These are phyloP conservation scores for Lepidium campestre DNA, from an alignment of 441 rosid species.

Conservation along the genomic window DNA sequence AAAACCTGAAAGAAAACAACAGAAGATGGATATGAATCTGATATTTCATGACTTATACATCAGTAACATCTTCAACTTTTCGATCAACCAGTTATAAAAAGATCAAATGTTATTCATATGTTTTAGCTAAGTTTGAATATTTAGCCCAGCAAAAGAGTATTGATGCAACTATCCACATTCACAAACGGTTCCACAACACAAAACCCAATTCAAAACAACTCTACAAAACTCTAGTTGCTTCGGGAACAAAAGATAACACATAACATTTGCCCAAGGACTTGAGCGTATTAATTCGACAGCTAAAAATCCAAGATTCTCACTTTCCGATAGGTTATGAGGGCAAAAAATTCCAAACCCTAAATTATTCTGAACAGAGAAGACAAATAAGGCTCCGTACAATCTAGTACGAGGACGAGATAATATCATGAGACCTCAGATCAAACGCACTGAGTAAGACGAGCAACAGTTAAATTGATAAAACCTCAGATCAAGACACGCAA, in stretches of 20 bases:
- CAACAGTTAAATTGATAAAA: not conserved
- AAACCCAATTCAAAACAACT: not conserved
- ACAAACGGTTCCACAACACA: not conserved
- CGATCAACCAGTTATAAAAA: not conserved
- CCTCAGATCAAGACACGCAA: constrained; percentile 1
- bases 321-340: not conserved
- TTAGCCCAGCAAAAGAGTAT: not conserved
- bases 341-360: not conserved
- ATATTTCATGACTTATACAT: not conserved
- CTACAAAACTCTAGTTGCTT: not conserved
- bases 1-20: constrained; percentile 49
- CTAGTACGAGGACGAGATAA: not conserved
- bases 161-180: not conserved
- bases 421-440: constrained; percentile 12
- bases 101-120: not conserved
- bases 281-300: not conserved
- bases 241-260: not conserved
- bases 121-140: not conserved
- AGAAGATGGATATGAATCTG: not conserved
- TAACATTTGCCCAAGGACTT: not conserved
- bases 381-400: not conserved
- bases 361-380: not conserved
- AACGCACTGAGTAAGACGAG: not conserved
- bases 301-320: not conserved
- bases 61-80: not conserved